Base-by-base conservation (phyloP, 2,329 filamentous ascomycete genomes). In the Trichoderma sp. region DNA sequence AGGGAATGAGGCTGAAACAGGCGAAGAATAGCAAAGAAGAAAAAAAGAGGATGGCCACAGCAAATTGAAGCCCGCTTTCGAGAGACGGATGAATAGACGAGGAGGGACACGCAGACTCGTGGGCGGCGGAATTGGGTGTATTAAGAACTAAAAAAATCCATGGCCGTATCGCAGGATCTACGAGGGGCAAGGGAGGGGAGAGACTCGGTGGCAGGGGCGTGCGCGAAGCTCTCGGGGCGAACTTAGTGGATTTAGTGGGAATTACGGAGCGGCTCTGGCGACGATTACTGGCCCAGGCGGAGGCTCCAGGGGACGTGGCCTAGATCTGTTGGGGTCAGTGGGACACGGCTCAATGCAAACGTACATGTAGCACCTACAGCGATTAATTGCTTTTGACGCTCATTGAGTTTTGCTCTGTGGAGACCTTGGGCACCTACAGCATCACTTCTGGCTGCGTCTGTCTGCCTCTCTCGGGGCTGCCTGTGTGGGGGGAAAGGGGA, bases 301-400 rank as follows among this genome's bases (percentile, higher is more conserved):
- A 46, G 61, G 61, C 61, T 66, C 51, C 61, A 66, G 56, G 56
- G 59, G 59, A 61, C 14, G 59, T 24, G 34, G 66, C 49, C 49
- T 46, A 68, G 66, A 68, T 68, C 66, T 68, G 66, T 68, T 68
- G 66, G 66, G 66, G 66, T 68, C 66, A 56, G 66, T 56, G 49
- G 59, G 21, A n/a, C 37, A n/a, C 46, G 24, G 46, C 60, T 34
- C 34, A 16, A 32, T 49, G 60, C 8, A 55, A 43, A 49, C 46
- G 21, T 49, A 49, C 39, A 43, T n/a, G 18, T 43, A 43, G 39
- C 39, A 43, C 39, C 4, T 43, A 43, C 39, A 43, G 39, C 39
- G 39, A 43, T 43, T 8, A 43, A 43, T 43, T 43, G 39, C 32
- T 34, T 34, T 46, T 49, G n/a, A n/a, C 43, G 11, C 21, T 16